Evolutionary conservation across 768 basidiomycete genomes (phyloP).

Genomic region (Rhodosporidiobolus odoratus): DNA sequence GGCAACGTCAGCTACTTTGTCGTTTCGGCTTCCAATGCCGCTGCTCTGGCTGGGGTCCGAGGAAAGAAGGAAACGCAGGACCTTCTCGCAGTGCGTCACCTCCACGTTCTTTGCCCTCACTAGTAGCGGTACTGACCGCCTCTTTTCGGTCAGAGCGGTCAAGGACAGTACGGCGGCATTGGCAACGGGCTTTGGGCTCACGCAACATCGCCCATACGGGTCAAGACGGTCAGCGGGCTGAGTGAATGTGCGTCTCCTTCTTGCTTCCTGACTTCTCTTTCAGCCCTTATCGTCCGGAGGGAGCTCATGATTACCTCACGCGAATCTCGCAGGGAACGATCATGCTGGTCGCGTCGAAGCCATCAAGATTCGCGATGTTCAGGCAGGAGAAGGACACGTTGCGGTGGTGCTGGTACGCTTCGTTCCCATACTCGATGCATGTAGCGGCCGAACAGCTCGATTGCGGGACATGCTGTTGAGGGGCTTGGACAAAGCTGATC

Average conservation of each 20-base stretch:
- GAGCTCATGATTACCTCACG: no score
- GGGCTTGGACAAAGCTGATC: no score
- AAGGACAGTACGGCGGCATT: conserved; percentile 36
- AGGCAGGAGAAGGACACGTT: conserved; percentile 37
- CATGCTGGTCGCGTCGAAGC: conserved; percentile 15
- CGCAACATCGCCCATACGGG: conserved; percentile 63
- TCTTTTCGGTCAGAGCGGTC: conserved; percentile 4
- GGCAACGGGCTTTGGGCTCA: conserved; percentile 59
- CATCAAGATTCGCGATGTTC: conserved; percentile 38
- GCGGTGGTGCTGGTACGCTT: conserved; percentile 36
- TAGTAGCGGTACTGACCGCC: not conserved
- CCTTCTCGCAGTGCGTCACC: conserved; percentile 25
- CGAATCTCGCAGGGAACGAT: conserved; percentile 37
- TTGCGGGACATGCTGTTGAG: no score
- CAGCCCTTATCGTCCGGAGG: no score
- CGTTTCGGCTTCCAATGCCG: conserved; percentile 2
- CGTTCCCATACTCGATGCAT: not conserved
- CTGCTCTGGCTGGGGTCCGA: not conserved
- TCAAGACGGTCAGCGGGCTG: conserved; percentile 74
- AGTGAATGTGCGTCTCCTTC: conserved; percentile 74
- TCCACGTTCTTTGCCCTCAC: not conserved
- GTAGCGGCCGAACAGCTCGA: not conserved
- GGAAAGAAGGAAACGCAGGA: conserved; percentile 9
- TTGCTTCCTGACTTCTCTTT: not conserved
- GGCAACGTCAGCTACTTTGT: conserved; percentile 34